Evolutionary conservation across 2,329 filamentous ascomycete species (phyloP).

Genomic region (Aspergillus chevalieri): DNA sequence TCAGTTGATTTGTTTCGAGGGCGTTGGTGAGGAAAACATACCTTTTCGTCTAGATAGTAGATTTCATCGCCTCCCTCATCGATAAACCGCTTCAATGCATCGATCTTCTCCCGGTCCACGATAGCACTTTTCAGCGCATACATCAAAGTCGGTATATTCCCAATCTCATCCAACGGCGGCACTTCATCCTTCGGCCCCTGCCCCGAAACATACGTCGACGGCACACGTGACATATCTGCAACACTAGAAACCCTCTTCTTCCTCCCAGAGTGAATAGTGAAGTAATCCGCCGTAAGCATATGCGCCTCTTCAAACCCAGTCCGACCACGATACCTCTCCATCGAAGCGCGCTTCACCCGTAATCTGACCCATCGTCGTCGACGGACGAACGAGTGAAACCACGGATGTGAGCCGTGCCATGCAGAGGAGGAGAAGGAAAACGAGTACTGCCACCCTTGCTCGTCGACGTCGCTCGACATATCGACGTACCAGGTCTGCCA

Average conservation of each 20-base stretch:
- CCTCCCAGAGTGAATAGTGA: conserved; percentile 61
- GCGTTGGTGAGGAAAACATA: conserved; percentile 12
- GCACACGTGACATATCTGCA: conserved; percentile 22
- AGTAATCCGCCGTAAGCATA: conserved; percentile 70
- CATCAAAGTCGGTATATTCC: conserved; percentile 64
- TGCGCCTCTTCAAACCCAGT: conserved; percentile 46
- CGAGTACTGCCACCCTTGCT: conserved; percentile 94
- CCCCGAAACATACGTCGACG: conserved; percentile 22
- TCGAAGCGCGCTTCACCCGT: conserved; percentile 58
- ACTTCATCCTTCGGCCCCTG: conserved; percentile 40
- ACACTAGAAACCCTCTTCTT: conserved; percentile 40
- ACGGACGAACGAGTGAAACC: conserved; percentile 94
- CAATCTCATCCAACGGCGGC: conserved; percentile 47
- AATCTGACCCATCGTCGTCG: conserved; percentile 81
- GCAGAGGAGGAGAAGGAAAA: conserved; percentile 74
- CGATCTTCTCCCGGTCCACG: conserved; percentile 88
- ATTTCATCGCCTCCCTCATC: conserved; percentile 69
- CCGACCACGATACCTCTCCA: conserved; percentile 21
- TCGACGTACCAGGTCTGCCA: conserved; percentile 68
- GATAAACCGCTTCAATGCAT: conserved; percentile 77
- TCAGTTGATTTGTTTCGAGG: neutral
- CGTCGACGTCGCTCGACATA: conserved; percentile 76
- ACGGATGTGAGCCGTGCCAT: conserved; percentile 83
- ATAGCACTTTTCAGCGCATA: conserved; percentile 59
- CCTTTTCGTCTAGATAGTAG: conserved; percentile 61